Conservation (phyloP, 129 eudicot genomes). For the Flaveria linearis region DNA sequence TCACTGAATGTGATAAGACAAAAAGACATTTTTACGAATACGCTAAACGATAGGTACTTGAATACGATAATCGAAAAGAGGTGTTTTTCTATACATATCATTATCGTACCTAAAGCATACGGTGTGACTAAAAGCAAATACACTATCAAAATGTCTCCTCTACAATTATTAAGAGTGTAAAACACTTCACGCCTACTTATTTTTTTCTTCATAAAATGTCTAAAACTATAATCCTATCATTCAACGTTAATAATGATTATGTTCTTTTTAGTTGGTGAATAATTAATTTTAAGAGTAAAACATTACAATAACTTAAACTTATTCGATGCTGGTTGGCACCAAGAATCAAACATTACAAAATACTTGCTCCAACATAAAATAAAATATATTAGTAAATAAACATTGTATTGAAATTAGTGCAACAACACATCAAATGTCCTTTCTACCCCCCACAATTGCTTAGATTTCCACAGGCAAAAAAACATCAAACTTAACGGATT, state of each 20-base stretch:
- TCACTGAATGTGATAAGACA: no score
- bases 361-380: neutral
- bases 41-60: no score
- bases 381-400: conserved; percentile 4
- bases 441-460: conserved; percentile 21
- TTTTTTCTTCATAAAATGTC: no score
- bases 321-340: conserved; percentile 18
- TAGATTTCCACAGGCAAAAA: conserved; percentile 25
- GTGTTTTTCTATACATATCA: no score
- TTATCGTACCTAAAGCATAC: no score
- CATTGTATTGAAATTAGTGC: neutral
- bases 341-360: conserved; percentile 16
- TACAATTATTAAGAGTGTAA: no score
- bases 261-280: neutral
- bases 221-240: no score
- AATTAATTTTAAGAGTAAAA: conserved; percentile 1
- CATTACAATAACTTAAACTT: neutral
- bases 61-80: no score
- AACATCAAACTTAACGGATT: neutral
- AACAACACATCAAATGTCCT: conserved; percentile 19
- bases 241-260: neutral
- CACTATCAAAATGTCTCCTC: no score
- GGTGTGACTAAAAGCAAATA: no score
- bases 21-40: no score
- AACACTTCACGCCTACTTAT: no score